Evolutionary conservation across 176 grass and related monocot genomes (phyloP).

Genomic region (Lolium perenne): DNA sequence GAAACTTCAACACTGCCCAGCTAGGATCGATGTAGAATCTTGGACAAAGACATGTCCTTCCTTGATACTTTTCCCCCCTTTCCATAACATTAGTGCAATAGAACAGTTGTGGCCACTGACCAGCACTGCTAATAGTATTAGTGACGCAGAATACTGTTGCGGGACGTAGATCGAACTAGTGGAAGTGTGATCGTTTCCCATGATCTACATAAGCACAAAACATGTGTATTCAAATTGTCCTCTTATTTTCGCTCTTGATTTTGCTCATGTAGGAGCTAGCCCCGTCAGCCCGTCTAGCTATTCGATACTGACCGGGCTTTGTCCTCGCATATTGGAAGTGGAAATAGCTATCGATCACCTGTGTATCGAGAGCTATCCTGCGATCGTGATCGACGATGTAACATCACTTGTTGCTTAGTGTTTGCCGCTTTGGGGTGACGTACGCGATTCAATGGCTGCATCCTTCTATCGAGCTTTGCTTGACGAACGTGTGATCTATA

Average conservation of each 20-base stretch:
- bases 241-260: neutral
- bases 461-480: neutral
- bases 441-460: neutral
- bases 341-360: neutral
- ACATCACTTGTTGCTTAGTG: constrained; percentile 1
- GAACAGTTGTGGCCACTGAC: neutral
- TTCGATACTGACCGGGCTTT: neutral
- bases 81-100: neutral
- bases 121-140: neutral
- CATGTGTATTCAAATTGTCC: neutral
- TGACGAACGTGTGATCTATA: neutral
- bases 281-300: neutral
- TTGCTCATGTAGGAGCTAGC: neutral
- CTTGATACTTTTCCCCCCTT: neutral
- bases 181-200: neutral
- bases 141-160: neutral
- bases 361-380: neutral
- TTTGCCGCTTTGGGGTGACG: constrained; percentile 13
- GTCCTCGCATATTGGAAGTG: neutral
- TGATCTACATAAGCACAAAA: neutral
- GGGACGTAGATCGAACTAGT: too few relatives aligned
- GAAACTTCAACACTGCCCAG: neutral
- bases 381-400: neutral
- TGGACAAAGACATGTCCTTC: neutral
- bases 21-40: neutral